Base-by-base conservation (phyloP, 2,329 filamentous ascomycete species). In the Aspergillus novoparasiticus region DNA sequence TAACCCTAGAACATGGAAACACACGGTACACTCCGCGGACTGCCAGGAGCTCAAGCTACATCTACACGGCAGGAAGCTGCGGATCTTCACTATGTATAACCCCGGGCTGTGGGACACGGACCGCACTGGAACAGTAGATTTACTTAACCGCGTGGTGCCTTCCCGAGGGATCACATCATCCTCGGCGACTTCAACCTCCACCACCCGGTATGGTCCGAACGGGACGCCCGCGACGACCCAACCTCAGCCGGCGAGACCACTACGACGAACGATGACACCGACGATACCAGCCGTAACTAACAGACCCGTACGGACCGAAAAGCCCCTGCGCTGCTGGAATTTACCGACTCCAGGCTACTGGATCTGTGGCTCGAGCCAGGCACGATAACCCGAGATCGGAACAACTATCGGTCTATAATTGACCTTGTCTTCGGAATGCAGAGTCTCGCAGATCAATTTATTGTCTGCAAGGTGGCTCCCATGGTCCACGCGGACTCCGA, bases 401-500 rank as follows among this genome's bases (percentile, higher is more conserved):
- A 60, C 4, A 50, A 56, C 41, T 54, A 58, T 53, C 51, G 54
- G 6, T 62, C 58, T 34, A 68, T 61, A 23, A 69, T 71, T 21
- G 61, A 71, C 50, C 66, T 70, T 5, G 65, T 61, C 45, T 68
- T 69, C 39, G 55, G 51, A 14, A 48, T 36, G 1, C 28, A 58
- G n/a, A 61, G 19, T 6, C 60, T 68, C 8, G 32, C 62, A 14
- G 23, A n/a, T 10, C 59, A 62, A 5, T 28, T 64, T 34, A 55
- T 69, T n/a, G 36, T 60, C 12, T 69, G 64, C 50, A 59, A 66
- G 23, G 45, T 65, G 4, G 66, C 66, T 11, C 55, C 59, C 9
- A 57, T 64, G 1, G 16, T 72, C 12, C 67, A 74, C 45, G 66
- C 64, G 30, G 64, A 70, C 46, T 75, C 69, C 0, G 70, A 75